Evolutionary conservation across 2,329 filamentous ascomycete genomes (phyloP), one percentile per base, ranked within the genome.

Genomic region (Scytalidium sp.): DNA sequence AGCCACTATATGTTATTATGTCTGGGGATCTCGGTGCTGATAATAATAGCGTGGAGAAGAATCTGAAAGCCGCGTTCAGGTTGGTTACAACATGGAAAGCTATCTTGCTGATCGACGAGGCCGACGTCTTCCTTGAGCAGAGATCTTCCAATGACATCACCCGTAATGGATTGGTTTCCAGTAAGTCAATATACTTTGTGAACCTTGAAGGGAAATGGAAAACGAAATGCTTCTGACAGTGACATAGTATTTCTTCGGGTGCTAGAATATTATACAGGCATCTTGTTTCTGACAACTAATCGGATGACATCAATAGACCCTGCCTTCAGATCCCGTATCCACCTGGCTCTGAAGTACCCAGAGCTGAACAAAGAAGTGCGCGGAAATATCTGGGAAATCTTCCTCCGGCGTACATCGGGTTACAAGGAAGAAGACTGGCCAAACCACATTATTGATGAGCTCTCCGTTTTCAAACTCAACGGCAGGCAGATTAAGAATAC

Each of bases 401-500:
- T 50, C n/a, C 20, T 46, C 4, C 39, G 41, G 40, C 27, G 47
- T 13, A 50, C 47, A 21, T 50, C 29, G 10, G 11, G 17, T 39
- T n/a, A 45, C 9, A 20, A 7, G 3, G n/a, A 40, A 17, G 36
- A 45, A 22, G 15, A 36, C 7, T n/a, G 32, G 25, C 22, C 27
- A 5, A 41, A 40, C 20, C 7, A 40, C n/a, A 9, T 45, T 9
- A 22, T 45, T n/a, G 41, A 45, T 21, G 25, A 21, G 15, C 29
- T 49, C 10, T 15, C 42, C 15, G 40, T 41, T 13, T 27, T 46
- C 6, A 5, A 41, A 13, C 74, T 86, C 52, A 86, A 86, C 53
- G 83, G 83, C 17, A 72, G 83, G 55, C 75, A 91, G 78, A 94
- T 93, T 74, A 93, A 94, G 73, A 94, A 94, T 64, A 83, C 85